Evolutionary conservation across 352 stramenopile genomes (phyloP), one percentile per base, ranked within the genome.

Genomic region (Aphanomyces euteiches): DNA sequence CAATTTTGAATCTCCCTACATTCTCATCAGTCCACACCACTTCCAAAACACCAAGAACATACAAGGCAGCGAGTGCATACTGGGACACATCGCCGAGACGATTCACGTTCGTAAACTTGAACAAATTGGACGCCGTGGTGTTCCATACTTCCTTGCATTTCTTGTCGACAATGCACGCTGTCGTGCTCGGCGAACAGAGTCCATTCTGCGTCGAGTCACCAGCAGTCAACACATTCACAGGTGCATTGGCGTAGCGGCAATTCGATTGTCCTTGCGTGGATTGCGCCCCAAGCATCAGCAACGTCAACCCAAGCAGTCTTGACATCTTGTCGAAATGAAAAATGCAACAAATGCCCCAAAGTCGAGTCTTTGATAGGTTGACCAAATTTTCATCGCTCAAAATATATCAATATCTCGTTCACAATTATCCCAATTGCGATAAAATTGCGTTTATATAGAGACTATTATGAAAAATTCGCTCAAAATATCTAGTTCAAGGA

Each of bases 1-100:
- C 19, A 41, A 38, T 63, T 63, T 40, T 63, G 56, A 38, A 63
- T 10, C 10, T 47, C 45, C 56, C 56, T 63, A 36, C 28, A 28
- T 28, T 28, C 28, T 28, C 28, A 28, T 28, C 28, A 28, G 28
- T 28, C 28, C 28, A 28, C 28, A 28, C 28, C 28, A 28, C 0
- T 28, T 28, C 28, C 28, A 28, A 28, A 28, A 28, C 28, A 28
- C 28, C 28, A 28, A 28, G 28, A 28, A 28, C 28, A 28, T 28
- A 28, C 56, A 45, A 41, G 28, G 34, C 10, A 43, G 10, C 6
- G 5, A 47, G 57, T 7, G 6, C 10, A 13, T 38, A 53, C 10
- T 15, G 57, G 38, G 28, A 43, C 5, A 66, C 3, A 21, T 53
- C 40, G 3, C 37, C 40, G 10, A 66, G 7, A 38, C 57, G 28